Evolutionary conservation across 495 filamentous ascomycete genomes (phyloP).

Genomic region (Penicillium crystallinum): DNA sequence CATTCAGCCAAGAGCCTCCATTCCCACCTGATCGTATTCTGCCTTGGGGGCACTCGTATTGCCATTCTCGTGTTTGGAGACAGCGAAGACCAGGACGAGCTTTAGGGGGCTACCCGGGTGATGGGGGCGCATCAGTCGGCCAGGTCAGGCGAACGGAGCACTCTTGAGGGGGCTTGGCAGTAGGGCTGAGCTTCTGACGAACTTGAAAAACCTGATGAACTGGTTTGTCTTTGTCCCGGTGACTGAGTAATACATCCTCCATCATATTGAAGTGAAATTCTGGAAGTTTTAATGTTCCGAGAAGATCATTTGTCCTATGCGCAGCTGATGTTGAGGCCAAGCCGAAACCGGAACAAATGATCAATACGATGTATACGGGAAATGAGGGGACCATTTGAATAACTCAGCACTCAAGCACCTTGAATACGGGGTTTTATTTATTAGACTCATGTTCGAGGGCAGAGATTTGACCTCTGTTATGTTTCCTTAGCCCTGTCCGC

Average conservation of each 20-base stretch:
- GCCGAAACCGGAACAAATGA: background rate
- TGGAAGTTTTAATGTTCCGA: background rate
- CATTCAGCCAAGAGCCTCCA: conserved; percentile 6
- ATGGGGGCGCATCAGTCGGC: conserved; percentile 2
- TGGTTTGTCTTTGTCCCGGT: background rate
- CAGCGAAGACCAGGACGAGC: background rate
- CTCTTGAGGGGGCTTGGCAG: conserved; percentile 6
- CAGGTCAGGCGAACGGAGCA: conserved; percentile 10
- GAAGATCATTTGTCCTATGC: background rate
- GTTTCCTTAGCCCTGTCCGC: too few relatives aligned
- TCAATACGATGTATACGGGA: background rate
- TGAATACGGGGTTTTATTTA: too few relatives aligned
- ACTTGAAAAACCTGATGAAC: background rate
- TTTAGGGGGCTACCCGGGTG: background rate
- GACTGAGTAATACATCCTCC: background rate
- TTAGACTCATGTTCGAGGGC: too few relatives aligned
- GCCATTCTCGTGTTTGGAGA: background rate
- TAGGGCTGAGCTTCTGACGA: conserved; percentile 2
- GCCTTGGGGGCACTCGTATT: background rate
- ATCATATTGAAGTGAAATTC: background rate
- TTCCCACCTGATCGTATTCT: conserved; percentile 6
- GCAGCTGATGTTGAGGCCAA: background rate
- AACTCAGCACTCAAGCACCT: too few relatives aligned
- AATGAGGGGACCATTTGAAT: too few relatives aligned
- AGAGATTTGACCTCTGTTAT: too few relatives aligned